Evolutionary conservation across 805 yeast species (phyloP).

Genomic region (Ogataea sp.): DNA sequence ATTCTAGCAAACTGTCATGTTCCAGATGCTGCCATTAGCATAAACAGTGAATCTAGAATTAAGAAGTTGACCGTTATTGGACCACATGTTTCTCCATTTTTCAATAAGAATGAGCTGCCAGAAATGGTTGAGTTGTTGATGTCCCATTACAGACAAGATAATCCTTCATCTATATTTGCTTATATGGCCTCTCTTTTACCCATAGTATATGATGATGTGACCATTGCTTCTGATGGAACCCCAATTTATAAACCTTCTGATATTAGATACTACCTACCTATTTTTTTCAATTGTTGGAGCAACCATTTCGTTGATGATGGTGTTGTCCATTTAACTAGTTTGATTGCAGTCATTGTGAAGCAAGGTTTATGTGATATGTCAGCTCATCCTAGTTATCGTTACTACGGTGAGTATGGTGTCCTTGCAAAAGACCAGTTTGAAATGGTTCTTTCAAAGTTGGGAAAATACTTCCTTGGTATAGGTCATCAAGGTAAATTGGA

Average conservation of each 20-base stretch:
- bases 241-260: constrained; percentile 17
- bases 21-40: constrained; percentile 41
- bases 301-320: constrained; percentile 47
- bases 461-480: not conserved
- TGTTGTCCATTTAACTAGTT: constrained; percentile 47
- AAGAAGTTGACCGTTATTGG: constrained; percentile 44
- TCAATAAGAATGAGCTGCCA: constrained; percentile 38
- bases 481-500: not conserved
- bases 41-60: constrained; percentile 41
- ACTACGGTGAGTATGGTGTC: constrained; percentile 50
- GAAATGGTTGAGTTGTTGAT: constrained; percentile 42
- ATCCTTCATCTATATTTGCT: constrained; percentile 42
- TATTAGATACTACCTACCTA: constrained; percentile 45
- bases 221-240: constrained; percentile 7
- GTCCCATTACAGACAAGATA: constrained; percentile 43
- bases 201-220: constrained; percentile 22
- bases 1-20: constrained; percentile 31
- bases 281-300: constrained; percentile 69
- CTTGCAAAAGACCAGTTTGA: constrained; percentile 56
- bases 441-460: constrained; percentile 24
- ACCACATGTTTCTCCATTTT: constrained; percentile 45
- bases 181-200: constrained; percentile 52
- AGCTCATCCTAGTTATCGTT: constrained; percentile 20
- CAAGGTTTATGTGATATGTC: constrained; percentile 31
- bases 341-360: constrained; percentile 55